These are phyloP conservation scores for Amanita fuliginea DNA, from an alignment of 768 basidiomycete species.

Conservation along the genomic window DNA sequence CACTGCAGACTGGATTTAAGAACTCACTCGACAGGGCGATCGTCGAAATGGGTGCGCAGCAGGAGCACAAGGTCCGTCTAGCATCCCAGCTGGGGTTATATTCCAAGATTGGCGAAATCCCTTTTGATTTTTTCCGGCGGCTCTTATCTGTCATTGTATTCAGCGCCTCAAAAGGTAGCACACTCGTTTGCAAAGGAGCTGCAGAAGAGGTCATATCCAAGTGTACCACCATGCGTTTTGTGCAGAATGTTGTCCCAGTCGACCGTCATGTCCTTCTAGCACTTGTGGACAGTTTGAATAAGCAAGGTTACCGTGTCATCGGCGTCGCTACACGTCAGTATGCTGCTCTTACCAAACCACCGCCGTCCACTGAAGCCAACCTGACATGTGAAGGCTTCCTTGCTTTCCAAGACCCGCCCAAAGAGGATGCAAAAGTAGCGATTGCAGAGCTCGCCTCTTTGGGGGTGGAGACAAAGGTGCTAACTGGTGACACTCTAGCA, in stretches of 20 bases:
- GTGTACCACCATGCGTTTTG: not conserved
- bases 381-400: not conserved
- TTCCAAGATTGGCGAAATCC: conserved; percentile 19
- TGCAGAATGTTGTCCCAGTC: not conserved
- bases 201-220: not conserved
- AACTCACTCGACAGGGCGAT: too few species aligned
- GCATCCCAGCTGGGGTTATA: conserved; percentile 9
- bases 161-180: not conserved
- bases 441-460: not conserved
- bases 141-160: conserved; percentile 13
- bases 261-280: not conserved
- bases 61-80: not conserved
- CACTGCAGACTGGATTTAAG: too few species aligned
- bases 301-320: not conserved
- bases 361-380: not conserved
- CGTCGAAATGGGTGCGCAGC: too few species aligned
- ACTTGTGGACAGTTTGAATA: not conserved
- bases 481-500: conserved; percentile 20
- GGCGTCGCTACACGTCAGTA: not conserved
- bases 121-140: too few species aligned
- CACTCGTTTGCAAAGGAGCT: not conserved
- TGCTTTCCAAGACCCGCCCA: not conserved
- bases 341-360: not conserved
- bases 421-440: not conserved
- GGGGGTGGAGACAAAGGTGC: conserved; percentile 14